phyloP scores from a whole-genome alignment of 2,329 filamentous ascomycete species.

The Colletotrichum orchidophilum region DNA sequence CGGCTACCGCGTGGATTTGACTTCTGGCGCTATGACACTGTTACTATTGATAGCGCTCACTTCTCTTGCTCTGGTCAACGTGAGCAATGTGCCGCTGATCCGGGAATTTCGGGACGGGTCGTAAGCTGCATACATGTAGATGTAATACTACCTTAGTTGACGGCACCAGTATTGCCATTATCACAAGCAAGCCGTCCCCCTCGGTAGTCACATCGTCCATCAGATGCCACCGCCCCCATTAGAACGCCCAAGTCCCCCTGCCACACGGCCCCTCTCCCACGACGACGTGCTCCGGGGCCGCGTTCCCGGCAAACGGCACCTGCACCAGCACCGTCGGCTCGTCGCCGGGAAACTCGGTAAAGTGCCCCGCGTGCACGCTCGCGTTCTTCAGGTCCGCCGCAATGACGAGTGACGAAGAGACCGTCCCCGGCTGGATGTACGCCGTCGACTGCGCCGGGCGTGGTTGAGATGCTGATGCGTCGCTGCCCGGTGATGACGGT shows the following conservation, averaged over 20 bases:
- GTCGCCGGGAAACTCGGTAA: slow-evolving; percentile 46
- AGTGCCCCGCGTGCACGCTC: slow-evolving; percentile 42
- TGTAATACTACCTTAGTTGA: not conserved
- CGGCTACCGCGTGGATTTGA: slow-evolving; percentile 9
- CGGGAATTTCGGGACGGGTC: not conserved
- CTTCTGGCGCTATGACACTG: not conserved
- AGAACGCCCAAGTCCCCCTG: slow-evolving; percentile 20
- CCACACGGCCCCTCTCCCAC: slow-evolving; percentile 43
- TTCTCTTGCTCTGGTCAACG: not conserved
- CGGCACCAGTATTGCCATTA: not conserved
- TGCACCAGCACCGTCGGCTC: slow-evolving; percentile 45
- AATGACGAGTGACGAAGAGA: slow-evolving; percentile 43
- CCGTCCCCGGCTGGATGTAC: slow-evolving; percentile 43
- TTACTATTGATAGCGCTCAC: not conserved
- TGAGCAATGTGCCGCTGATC: not conserved
- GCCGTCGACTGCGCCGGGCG: slow-evolving; percentile 35
- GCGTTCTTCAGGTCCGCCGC: slow-evolving; percentile 41
- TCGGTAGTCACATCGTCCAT: not conserved
- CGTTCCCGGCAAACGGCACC: slow-evolving; percentile 40
- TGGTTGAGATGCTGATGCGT: not conserved
- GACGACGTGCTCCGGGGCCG: slow-evolving; percentile 40
- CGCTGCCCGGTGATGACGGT: not conserved
- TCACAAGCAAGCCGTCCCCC: not conserved
- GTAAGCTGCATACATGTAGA: not conserved
- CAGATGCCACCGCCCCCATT: not conserved